phyloP scores from a whole-genome alignment of 176 grass and related monocot genomes.

The Lolium rigidum region DNA sequence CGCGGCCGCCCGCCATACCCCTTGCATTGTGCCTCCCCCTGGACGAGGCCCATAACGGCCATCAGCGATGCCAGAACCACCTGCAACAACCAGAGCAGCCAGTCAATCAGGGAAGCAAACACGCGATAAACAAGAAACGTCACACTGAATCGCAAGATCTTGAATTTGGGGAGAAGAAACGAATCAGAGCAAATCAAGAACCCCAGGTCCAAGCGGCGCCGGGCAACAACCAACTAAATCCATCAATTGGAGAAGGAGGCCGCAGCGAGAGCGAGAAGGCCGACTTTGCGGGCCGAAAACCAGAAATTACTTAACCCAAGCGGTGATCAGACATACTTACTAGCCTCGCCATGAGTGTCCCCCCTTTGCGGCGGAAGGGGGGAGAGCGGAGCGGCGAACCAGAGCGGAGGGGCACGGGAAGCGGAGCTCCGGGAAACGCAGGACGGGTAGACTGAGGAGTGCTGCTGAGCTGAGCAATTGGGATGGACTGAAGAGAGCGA shows the following conservation, averaged over 20 bases:
- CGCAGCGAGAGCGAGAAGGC: slow-evolving; percentile 3
- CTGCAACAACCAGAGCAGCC: slow-evolving; percentile 47
- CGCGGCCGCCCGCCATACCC: slow-evolving; percentile 11
- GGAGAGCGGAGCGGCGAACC: slow-evolving; percentile 34
- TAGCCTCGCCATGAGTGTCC: slow-evolving; percentile 75
- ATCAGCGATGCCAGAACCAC: slow-evolving; percentile 53
- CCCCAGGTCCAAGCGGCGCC: not conserved
- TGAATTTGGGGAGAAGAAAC: slow-evolving; percentile 27
- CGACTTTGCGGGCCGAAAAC: slow-evolving; percentile 21
- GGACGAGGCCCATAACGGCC: slow-evolving; percentile 9
- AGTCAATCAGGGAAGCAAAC: not conserved
- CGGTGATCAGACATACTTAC: slow-evolving; percentile 85
- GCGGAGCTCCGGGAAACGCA: slow-evolving; percentile 8
- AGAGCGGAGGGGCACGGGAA: not conserved
- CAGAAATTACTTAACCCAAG: slow-evolving; percentile 23
- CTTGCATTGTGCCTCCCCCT: slow-evolving; percentile 30
- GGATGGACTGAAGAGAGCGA: slow-evolving; percentile 24
- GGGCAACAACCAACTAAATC: slow-evolving; percentile 4
- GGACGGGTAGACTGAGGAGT: slow-evolving; percentile 4
- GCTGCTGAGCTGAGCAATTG: slow-evolving; percentile 23
- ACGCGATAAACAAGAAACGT: slow-evolving; percentile 7
- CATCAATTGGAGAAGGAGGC: not conserved
- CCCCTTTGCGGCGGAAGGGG: slow-evolving; percentile 45
- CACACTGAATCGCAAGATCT: slow-evolving; percentile 40
- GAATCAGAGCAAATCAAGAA: slow-evolving; percentile 49